Base-by-base conservation (phyloP, 169 alveolate species). In the Toxoplasma gondii region DNA sequence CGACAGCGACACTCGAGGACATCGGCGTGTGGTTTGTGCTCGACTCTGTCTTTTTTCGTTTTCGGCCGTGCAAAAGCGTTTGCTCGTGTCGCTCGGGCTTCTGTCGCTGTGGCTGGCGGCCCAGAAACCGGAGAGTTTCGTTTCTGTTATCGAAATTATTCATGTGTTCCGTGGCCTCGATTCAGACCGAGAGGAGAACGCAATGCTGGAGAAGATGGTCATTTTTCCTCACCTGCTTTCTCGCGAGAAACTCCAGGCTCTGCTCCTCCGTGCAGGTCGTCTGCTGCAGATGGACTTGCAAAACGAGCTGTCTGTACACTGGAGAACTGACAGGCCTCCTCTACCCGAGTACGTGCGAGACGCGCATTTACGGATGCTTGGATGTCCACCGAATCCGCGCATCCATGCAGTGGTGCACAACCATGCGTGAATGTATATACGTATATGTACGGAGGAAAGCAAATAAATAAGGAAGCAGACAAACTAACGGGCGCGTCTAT, bases 281-380 rank as follows among this genome's bases (percentile, higher is more conserved):
- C 41, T 70, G 86, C 87, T 88, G 93, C 91, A 83, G 34, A 38
- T 39, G 9, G 84, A 44, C 49, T 93, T 93, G 67, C 92, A 93
- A 39, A 80, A 82, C 38, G 93, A 93, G 93, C 82, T 84, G 93
- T 82, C 92, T 67, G 90, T 87, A 39, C 92, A 93, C 95, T 93
- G 95, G 95, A 78, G 95, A 54, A 64, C 69, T 67, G 95, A 91
- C 78, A 41, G 70, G 38, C 92, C 92, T 36, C 80, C 49, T 24
- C 90, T 93, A 78, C 95, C 95, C 27, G 95, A 93, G 92, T 87
- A 86, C 64, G 69, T 58, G 1, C 74, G n/a, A 16, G 22, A 49
- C 67, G 74, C 74, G 22, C 74, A 64, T 10, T 1, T 64, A 19
- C n/a, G n/a, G 7, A 64, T 64, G n/a, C n/a, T 12, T 64, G 22